Base-by-base conservation (phyloP, 768 basidiomycete species). In the Leccinum rimulosum region DNA sequence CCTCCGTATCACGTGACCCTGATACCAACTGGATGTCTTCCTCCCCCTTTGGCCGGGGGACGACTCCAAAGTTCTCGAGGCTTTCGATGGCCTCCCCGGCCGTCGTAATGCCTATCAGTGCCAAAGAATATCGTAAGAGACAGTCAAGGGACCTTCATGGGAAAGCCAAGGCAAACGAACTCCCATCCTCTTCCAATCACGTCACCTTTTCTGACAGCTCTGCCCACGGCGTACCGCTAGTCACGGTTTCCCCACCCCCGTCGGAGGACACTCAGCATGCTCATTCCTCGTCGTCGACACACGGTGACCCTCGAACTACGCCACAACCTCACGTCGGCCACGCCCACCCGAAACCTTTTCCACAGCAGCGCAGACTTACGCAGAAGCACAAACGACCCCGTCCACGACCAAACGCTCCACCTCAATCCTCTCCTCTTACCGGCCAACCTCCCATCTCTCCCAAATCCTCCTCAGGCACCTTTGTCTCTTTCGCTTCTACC, bases 71-170 rank as follows among this genome's bases (percentile, higher is more conserved):
- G 52, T 74, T 73, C 51, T 73, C 71, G 1, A 65, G 73, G 48
- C 67, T 70, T 17, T 33, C 71, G 28, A 63, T 74, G 59, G 67
- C 70, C 14, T 66, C 65, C 4, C 62, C 73, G 7, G 55, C 64
- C 2, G 66, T 73, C 30, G 67, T 73, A 36, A 73, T 73, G 71
- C 71, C 71, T 0, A 61, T 73, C 45, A 74, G 66, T 6, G 73
- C 67, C 0, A 67, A 38, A 12, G 67, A 73, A n/a, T 73, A 65
- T 33, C 65, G 64, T 38, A 73, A 65, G 25, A 63, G 50, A 55
- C 71, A 65, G 6, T 40, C 64, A 12, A 61, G 15, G 45, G 64
- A 27, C 40, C 33, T 55, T 0, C 6, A 38, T 19, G 61, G 59
- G 25, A 61, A 57, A 17, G 52, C 30, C 33, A 65, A 57, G 28